A percentile compares a stretch with the other conserved stretches of the same genome.
Evolutionary conservation across 1,284 basidiomycete species (phyloP).

Genomic region (Trametes hirsuta): DNA sequence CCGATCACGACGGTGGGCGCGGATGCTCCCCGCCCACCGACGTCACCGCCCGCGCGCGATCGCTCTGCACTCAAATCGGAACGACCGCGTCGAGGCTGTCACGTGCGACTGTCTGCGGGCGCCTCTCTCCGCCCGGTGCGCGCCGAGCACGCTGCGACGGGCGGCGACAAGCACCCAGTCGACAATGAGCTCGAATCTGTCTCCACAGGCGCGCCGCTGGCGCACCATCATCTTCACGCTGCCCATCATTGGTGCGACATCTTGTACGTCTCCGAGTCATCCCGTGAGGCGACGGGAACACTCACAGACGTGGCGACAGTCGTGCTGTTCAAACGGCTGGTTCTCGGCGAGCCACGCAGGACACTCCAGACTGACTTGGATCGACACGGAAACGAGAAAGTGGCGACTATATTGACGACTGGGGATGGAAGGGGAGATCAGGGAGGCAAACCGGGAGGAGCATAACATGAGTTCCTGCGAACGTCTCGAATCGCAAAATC

Average conservation of each 20-base stretch:
- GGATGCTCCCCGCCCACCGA: slow-evolving; percentile 14
- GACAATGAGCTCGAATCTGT: slow-evolving; percentile 30
- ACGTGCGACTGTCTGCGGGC: slow-evolving; percentile 8
- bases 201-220: slow-evolving; percentile 55
- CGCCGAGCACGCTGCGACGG: slow-evolving; percentile 7
- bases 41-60: slow-evolving; percentile 21
- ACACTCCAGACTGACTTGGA: slow-evolving; percentile 25
- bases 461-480: neutral
- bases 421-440: slow-evolving; percentile 1
- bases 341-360: slow-evolving; percentile 61
- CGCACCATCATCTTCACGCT: slow-evolving; percentile 62
- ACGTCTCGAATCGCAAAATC: neutral
- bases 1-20: slow-evolving; percentile 1
- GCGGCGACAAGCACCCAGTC: neutral
- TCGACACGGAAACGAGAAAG: slow-evolving; percentile 24
- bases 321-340: slow-evolving; percentile 66
- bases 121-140: slow-evolving; percentile 4
- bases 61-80: neutral
- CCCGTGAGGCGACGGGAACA: neutral
- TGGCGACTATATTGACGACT: slow-evolving; percentile 20
- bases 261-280: slow-evolving; percentile 40
- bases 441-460: neutral
- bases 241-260: slow-evolving; percentile 65
- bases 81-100: slow-evolving; percentile 7
- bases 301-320: slow-evolving; percentile 41